A percentile compares a stretch with the other conserved stretches of the same genome.
phyloP scores from a whole-genome alignment of 768 basidiomycete genomes.

The Collybia sp. region DNA sequence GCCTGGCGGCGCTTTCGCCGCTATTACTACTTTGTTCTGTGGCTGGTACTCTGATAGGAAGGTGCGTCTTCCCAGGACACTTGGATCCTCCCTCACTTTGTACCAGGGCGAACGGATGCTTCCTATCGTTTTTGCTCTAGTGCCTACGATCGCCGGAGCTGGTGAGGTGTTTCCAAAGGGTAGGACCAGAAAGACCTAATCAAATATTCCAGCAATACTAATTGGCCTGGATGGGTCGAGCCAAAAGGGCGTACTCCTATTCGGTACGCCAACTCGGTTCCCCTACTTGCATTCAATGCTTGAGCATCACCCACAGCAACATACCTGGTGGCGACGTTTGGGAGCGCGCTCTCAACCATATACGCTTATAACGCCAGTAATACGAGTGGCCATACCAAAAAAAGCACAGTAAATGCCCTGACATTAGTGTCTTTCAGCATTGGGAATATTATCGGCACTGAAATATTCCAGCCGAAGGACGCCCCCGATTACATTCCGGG shows the following conservation, averaged over 20 bases:
- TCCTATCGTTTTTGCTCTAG: conserved; percentile 51
- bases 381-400: conserved; percentile 64
- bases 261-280: conserved; percentile 31
- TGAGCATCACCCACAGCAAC: conserved; percentile 24
- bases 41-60: conserved; percentile 67
- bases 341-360: conserved; percentile 51
- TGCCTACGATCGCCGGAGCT: conserved; percentile 55
- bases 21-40: conserved; percentile 43
- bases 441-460: conserved; percentile 60
- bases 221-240: conserved; percentile 47
- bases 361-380: conserved; percentile 66
- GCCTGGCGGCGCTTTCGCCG: conserved; percentile 47
- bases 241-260: conserved; percentile 48
- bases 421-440: conserved; percentile 49
- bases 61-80: conserved; percentile 22
- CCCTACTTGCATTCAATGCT: neutral
- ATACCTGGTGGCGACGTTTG: conserved; percentile 52
- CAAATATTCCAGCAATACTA: conserved; percentile 31
- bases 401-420: conserved; percentile 61
- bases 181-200: neutral
- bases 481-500: conserved; percentile 62
- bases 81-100: neutral
- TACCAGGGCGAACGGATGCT: conserved; percentile 52
- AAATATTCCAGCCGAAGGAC: conserved; percentile 59
- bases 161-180: conserved; percentile 24